Percentiles rank a stretch among this genome's conserved stretches.
These are phyloP conservation scores for Coemansia sp. DNA, from an alignment of 371 early-diverging fungal genomes.

Conservation along the genomic window DNA sequence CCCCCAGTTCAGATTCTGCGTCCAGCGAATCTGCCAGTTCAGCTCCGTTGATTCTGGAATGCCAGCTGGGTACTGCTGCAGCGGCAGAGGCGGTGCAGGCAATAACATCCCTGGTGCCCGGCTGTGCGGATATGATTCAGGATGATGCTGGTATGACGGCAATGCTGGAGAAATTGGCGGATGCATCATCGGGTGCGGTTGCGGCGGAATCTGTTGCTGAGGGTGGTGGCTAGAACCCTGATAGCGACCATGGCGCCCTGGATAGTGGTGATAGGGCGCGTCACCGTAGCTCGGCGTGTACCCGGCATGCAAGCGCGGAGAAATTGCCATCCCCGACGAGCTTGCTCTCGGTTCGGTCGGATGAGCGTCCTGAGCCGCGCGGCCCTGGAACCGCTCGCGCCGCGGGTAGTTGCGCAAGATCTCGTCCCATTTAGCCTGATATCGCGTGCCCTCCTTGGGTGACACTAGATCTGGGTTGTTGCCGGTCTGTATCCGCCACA, in stretches of 20 bases:
- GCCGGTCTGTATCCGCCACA: conserved; percentile 50
- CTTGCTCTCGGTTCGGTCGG: background rate
- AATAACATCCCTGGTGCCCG: background rate
- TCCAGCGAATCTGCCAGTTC: conserved; percentile 43
- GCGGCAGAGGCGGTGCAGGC: background rate
- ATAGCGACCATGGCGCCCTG: conserved; percentile 1
- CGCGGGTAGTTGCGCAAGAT: conserved; percentile 46
- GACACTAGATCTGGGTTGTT: conserved; percentile 44
- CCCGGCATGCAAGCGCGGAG: conserved; percentile 5
- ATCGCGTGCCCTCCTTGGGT: conserved; percentile 47
- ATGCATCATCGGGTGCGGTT: background rate
- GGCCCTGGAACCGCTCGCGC: conserved; percentile 35
- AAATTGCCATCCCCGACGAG: conserved; percentile 14
- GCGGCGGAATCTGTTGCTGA: conserved; percentile 12
- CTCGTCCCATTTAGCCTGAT: conserved; percentile 50
- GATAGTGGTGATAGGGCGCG: conserved; percentile 1
- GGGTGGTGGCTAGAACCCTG: conserved; percentile 9
- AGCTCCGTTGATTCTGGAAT: conserved; percentile 32
- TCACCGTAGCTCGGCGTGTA: background rate
- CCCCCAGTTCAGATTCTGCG: conserved; percentile 22
- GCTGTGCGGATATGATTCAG: background rate
- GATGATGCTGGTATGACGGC: background rate
- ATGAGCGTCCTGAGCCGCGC: conserved; percentile 18
- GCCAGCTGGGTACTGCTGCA: conserved; percentile 19
- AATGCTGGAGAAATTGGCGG: background rate